Evolutionary conservation across 208 protist species (phyloP).

Genomic region (Naegleria lovaniensis): DNA sequence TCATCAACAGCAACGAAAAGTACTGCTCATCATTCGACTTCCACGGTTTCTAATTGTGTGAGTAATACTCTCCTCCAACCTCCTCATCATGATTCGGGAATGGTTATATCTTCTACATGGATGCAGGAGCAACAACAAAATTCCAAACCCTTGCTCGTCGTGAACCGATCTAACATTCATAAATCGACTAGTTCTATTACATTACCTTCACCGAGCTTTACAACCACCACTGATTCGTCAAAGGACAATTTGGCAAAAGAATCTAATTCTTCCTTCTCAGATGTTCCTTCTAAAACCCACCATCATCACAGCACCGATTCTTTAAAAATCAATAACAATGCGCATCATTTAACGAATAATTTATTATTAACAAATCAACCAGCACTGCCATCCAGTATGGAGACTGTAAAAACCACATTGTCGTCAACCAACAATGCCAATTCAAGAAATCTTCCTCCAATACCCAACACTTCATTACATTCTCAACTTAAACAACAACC

Average conservation of each 20-base stretch:
- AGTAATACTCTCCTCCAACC: too few relatives aligned
- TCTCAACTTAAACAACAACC: background rate
- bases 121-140: too few relatives aligned
- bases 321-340: background rate
- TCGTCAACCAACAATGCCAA: background rate
- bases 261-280: background rate
- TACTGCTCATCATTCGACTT: too few relatives aligned
- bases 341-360: background rate
- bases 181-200: background rate
- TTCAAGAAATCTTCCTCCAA: background rate
- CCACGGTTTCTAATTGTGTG: too few relatives aligned
- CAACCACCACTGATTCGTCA: background rate
- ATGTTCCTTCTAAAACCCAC: too few relatives aligned
- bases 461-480: background rate
- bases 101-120: too few relatives aligned
- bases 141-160: too few relatives aligned
- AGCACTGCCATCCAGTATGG: background rate
- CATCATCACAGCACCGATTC: background rate
- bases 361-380: background rate
- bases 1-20: too few relatives aligned
- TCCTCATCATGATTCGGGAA: too few relatives aligned
- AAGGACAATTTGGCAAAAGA: background rate
- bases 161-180: too few relatives aligned
- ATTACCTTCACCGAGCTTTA: background rate
- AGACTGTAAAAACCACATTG: background rate